Evolutionary conservation across 805 yeast genomes (phyloP), one percentile per base, ranked within the genome.

Genomic region (Kuraishia molischiana): DNA sequence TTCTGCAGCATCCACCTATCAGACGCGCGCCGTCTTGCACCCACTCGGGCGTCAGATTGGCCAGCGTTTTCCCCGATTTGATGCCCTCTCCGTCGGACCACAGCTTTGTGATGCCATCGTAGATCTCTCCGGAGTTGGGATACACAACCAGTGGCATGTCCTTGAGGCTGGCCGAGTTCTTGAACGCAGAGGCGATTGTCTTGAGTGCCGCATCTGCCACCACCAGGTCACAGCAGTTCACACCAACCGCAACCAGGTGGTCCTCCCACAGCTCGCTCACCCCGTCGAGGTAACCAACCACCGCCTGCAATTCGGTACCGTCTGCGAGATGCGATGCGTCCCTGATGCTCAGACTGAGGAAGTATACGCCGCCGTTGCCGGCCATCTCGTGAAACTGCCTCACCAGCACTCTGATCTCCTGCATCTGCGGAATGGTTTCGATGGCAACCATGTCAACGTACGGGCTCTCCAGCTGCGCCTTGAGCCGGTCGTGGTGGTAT

Each of bases 1-100:
- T 79, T 46, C 85, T 65, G 44, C 90, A 83, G 54, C 90, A 83
- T 2, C 89, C 90, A 6, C 92, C 92, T 38, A 83, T 60, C 6
- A 80, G 64, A 26, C 67, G 64, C 2, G 69, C 68, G 11, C 67
- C 65, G 5, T 52, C 50, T 1, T 45, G 36, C 17, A 59, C 43
- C 73, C 80, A 72, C 15, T 54, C 50, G 45, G 5, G 48, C 43
- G n/a, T 42, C 37, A 22, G 52, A 42, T 6, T 48, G 48, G 39
- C 48, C 54, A 35, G 53, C 45, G 34, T 41, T 38, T 3, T 32
- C 19, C 10, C 29, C 10, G 40, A 29, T 17, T 36, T 39, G 34
- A 40, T 29, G 18, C 28, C 30, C 5, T 50, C 43, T 30, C 45
- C 53, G 17, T 38, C 29, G 2, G 39, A 36, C 78, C 79, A 74